Percentiles rank a stretch among this genome's conserved stretches.
Evolutionary conservation across 805 yeast genomes (phyloP).

Genomic region (Zygoascus ofunaensis): DNA sequence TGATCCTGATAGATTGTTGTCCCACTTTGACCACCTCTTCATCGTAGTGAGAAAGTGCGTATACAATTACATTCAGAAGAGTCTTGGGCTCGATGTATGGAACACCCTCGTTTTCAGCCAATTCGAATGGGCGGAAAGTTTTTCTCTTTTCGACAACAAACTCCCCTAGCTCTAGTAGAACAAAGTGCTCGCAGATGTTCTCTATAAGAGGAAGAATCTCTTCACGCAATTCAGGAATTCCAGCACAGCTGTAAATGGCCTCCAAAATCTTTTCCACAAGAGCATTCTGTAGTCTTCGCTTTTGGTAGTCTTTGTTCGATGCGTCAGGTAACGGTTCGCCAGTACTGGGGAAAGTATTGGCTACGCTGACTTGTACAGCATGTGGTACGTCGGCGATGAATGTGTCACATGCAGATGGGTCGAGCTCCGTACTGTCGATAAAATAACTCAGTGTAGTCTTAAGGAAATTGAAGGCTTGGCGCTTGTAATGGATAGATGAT

Average conservation of each 20-base stretch:
- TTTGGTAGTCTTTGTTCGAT: slow-evolving; percentile 14
- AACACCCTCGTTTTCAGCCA: slow-evolving; percentile 71
- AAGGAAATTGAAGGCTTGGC: slow-evolving; percentile 69
- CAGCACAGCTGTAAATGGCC: slow-evolving; percentile 64
- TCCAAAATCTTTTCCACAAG: slow-evolving; percentile 57
- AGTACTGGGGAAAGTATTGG: slow-evolving; percentile 34
- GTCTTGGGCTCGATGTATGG: slow-evolving; percentile 60
- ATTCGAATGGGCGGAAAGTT: slow-evolving; percentile 59
- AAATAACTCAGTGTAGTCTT: slow-evolving; percentile 57
- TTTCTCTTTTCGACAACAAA: slow-evolving; percentile 58
- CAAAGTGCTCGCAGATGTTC: slow-evolving; percentile 68
- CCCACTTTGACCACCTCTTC: slow-evolving; percentile 65
- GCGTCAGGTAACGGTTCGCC: slow-evolving; percentile 19
- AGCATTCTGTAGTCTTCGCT: slow-evolving; percentile 41
- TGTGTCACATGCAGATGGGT: slow-evolving; percentile 25
- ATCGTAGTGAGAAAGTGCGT: slow-evolving; percentile 72
- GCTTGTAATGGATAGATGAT: slow-evolving; percentile 51
- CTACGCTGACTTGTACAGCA: slow-evolving; percentile 26
- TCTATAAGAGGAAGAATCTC: slow-evolving; percentile 57
- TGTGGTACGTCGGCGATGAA: slow-evolving; percentile 19
- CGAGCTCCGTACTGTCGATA: slow-evolving; percentile 46
- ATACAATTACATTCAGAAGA: slow-evolving; percentile 63
- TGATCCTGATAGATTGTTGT: slow-evolving; percentile 49
- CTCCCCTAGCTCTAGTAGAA: slow-evolving; percentile 66
- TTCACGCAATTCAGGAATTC: slow-evolving; percentile 59